Conservation (phyloP, 768 basidiomycete species). For the Sistotremastrum suecicum region DNA sequence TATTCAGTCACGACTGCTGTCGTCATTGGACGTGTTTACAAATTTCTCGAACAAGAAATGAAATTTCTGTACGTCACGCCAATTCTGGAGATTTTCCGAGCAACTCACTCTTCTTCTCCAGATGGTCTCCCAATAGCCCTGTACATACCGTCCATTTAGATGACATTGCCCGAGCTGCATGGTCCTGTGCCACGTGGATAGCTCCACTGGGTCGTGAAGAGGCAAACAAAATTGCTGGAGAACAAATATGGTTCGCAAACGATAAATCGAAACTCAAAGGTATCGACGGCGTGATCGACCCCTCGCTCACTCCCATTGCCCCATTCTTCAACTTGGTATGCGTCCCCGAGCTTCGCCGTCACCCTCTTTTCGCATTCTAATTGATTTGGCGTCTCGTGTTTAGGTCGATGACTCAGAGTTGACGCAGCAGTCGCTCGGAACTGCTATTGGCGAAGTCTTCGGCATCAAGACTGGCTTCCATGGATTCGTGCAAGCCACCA, state of each 20-base stretch:
- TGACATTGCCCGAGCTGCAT: constrained; percentile 65
- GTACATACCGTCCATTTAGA: constrained; percentile 66
- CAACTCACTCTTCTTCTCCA: constrained; percentile 13
- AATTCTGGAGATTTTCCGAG: not conserved
- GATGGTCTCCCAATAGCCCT: constrained; percentile 67
- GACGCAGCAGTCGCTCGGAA: constrained; percentile 52
- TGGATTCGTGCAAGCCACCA: constrained; percentile 48
- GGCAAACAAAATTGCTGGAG: constrained; percentile 53
- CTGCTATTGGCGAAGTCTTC: constrained; percentile 55
- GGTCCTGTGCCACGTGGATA: constrained; percentile 73
- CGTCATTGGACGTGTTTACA: constrained; percentile 68
- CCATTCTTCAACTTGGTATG: constrained; percentile 75
- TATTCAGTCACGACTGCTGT: constrained; percentile 50
- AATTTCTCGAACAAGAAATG: constrained; percentile 72
- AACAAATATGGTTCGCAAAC: constrained; percentile 50
- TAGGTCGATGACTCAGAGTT: constrained; percentile 68
- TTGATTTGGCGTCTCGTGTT: not conserved
- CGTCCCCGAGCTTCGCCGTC: not conserved
- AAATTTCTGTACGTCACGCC: constrained; percentile 51
- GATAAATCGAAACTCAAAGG: constrained; percentile 55
- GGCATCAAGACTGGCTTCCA: constrained; percentile 74
- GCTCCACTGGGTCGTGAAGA: constrained; percentile 43
- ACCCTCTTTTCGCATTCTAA: constrained; percentile 1
- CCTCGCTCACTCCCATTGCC: constrained; percentile 41
- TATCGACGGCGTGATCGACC: constrained; percentile 45